Evolutionary conservation across 352 stramenopile species (phyloP), one percentile per base, ranked within the genome.

Genomic region (Globisporangium middletonii): DNA sequence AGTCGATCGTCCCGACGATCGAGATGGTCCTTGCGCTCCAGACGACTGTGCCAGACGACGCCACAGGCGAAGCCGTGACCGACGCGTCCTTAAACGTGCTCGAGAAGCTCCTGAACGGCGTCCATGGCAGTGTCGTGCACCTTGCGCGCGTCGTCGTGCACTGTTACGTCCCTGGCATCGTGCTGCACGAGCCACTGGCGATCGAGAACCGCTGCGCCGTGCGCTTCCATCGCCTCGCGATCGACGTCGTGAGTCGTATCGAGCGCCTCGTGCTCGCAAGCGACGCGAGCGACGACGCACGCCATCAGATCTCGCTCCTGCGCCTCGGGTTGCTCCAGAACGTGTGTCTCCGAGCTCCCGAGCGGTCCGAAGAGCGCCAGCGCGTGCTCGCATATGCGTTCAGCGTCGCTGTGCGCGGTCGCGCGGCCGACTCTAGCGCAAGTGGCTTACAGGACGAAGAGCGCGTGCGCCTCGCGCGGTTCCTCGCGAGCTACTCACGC

Each of bases 1-100:
- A 93, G 53, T 93, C 81, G 1, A 80, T 93, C 54, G 65, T 89
- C 12, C 74, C 83, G 5, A 91, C 79, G 4, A 78, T 93, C 55
- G 83, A 91, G 26, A 83, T 64, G 37, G 67, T 69, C 7, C 73
- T 91, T 46, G 67, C 74, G 44, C 52, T 93, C 18, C 83, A 93
- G 56, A 83, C 75, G n/a, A 64, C 66, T 0, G 38, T 68, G 0
- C 63, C 74, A 9, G 74, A 83, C 28, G 71, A 83, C 30, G 62
- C 27, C 23, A 77, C 66, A 0, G 73, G 78, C 30, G 57, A 64
- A 7, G 64, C 65, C 0, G 67, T 81, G 45, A 75, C 63, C 3
- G 57, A 48, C 3, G 77, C 73, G 33, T 81, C 77, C 12, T 48
- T 79, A 42, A 62, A 74, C 18, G 62, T 89, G 30, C 45, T 92